Conservation (phyloP, 2,329 filamentous ascomycete species). For the Botrytis pseudocinerea region DNA sequence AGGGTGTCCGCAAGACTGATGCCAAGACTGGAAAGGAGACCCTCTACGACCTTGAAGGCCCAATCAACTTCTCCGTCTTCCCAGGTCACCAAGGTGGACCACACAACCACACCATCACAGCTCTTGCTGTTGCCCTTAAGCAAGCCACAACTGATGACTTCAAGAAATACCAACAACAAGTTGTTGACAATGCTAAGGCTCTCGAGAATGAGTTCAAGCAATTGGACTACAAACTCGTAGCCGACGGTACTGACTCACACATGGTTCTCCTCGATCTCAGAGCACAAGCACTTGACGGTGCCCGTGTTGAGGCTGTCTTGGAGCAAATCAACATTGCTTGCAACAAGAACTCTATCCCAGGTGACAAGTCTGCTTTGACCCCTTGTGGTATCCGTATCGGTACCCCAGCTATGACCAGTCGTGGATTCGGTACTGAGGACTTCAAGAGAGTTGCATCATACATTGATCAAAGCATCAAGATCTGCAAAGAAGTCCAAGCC, state of each 20-base stretch:
- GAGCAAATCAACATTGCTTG: constrained; percentile 98
- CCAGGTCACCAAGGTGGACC: constrained; percentile 97
- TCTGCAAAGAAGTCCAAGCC: constrained; percentile 84
- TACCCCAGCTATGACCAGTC: constrained; percentile 94
- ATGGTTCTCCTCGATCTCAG: constrained; percentile 95
- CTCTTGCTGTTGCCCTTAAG: constrained; percentile 89
- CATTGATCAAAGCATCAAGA: constrained; percentile 85
- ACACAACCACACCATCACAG: constrained; percentile 99
- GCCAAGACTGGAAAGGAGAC: constrained; percentile 88
- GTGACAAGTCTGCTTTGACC: constrained; percentile 94
- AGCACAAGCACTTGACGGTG: constrained; percentile 82
- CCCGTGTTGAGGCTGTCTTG: constrained; percentile 91
- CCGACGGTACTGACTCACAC: constrained; percentile 95
- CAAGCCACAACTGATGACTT: constrained; percentile 91
- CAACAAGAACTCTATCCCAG: constrained; percentile 99
- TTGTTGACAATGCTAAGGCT: constrained; percentile 90
- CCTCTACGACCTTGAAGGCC: constrained; percentile 88
- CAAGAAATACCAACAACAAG: constrained; percentile 89
- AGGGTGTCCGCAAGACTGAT: constrained; percentile 87
- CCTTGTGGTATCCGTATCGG: constrained; percentile 95
- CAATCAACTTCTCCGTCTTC: constrained; percentile 99
- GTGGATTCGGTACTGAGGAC: constrained; percentile 89
- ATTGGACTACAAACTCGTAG: constrained; percentile 90
- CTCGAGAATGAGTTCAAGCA: constrained; percentile 82
- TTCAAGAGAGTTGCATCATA: constrained; percentile 88